Evolutionary conservation across 805 yeast species (phyloP), one percentile per base, ranked within the genome.

Genomic region (Ogataea pilisensis): DNA sequence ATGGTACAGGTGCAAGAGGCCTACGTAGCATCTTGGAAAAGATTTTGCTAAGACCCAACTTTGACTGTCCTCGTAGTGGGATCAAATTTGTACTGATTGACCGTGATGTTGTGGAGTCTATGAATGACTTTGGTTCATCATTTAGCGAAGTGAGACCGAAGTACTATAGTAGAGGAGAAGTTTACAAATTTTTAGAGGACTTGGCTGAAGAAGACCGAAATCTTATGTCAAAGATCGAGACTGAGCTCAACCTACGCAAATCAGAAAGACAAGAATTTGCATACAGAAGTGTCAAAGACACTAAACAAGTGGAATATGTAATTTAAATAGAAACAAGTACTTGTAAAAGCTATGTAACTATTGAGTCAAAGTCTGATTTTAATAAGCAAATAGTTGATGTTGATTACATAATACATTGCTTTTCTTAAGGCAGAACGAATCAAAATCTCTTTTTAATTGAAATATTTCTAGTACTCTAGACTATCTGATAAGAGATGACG

Each of bases 1-100:
- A 73, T 45, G 79, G 79, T 3, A 77, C 82, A 0, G 84, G 84
- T 24, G 84, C 83, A 0, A 65, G 84, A 50, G 83, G 83, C 0
- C 53, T 78, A 22, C 62, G 80, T 47, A 72, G 76, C 1, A 72
- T 76, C 5, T 64, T 78, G 70, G 82, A 76, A 43, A 66, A 74
- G 40, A 43, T 76, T 14, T 52, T 77, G 18, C 55, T 76, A 14
- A 65, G 68, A 34, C 76, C 76, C 5, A 78, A 77, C 51, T 78
- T 70, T 53, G 82, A 77, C 35, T 73, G 80, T 49, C 82, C 82
- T 0, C 79, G 72, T n/a, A 72, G 80, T 19, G 75, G 77, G 0
- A 65, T 74, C 8, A 57, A 70, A 17, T 75, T 66, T 53, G 81
- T 76, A 1, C 54, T 78, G 8, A 61, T 78, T 13, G 72, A 72